These are phyloP conservation scores for Hygrocybe coccinea DNA, from an alignment of 768 basidiomycete genomes.

Conservation along the genomic window DNA sequence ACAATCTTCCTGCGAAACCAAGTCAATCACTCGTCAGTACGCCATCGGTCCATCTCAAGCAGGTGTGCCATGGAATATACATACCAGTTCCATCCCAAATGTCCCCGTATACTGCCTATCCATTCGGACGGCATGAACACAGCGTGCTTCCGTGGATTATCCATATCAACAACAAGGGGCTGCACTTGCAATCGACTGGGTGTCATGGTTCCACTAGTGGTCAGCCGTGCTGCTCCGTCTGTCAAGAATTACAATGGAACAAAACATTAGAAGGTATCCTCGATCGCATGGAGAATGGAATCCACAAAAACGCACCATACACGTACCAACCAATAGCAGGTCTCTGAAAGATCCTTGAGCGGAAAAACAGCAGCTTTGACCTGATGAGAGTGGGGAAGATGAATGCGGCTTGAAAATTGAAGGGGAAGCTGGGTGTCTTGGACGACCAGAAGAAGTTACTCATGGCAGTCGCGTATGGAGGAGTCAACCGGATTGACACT, in stretches of 20 bases:
- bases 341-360: neutral
- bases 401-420: slow-evolving; percentile 11
- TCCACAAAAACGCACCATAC: slow-evolving; percentile 12
- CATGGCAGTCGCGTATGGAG: slow-evolving; percentile 21
- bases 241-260: neutral
- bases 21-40: neutral
- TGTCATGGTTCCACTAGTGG: neutral
- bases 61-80: neutral
- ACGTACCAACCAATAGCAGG: slow-evolving; percentile 10
- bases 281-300: slow-evolving; percentile 14
- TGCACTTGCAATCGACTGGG: neutral
- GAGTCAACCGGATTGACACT: slow-evolving; percentile 14
- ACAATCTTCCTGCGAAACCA: neutral
- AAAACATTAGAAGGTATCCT: slow-evolving; percentile 13
- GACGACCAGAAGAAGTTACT: slow-evolving; percentile 20
- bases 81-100: neutral
- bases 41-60: neutral
- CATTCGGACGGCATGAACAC: slow-evolving; percentile 10
- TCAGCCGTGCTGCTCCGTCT: neutral
- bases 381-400: slow-evolving; percentile 10
- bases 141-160: too few species aligned
- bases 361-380: slow-evolving; percentile 7
- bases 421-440: slow-evolving; percentile 5
- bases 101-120: slow-evolving; percentile 13
- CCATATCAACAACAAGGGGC: neutral